phyloP scores from a whole-genome alignment of 306 rosid genomes.

The Sphenostylis stenocarpa region DNA sequence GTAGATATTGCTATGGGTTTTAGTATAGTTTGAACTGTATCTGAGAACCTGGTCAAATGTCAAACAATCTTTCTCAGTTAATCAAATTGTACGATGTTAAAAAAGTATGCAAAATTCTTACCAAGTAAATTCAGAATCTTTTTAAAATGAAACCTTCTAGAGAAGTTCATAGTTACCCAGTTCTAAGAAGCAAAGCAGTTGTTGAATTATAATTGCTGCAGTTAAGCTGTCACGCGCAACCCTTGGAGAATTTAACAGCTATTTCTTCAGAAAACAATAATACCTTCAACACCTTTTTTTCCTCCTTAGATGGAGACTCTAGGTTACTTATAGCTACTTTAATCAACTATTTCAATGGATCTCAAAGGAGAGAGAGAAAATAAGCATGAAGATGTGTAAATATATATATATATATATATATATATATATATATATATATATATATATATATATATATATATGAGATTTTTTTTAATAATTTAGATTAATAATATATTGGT shows the following conservation, averaged over 20 bases:
- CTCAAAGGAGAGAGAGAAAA: no score
- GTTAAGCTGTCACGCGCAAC: conserved; percentile 32
- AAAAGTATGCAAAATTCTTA: not conserved
- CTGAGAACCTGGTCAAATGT: not conserved
- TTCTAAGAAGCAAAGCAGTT: conserved; percentile 12
- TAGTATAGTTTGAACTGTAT: not conserved
- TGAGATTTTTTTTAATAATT: no score
- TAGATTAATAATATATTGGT: no score
- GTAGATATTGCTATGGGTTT: no score
- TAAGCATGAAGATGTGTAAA: not conserved
- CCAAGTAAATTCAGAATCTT: not conserved
- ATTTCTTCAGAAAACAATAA: no score
- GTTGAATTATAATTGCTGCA: conserved; percentile 19
- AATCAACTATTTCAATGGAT: not conserved
- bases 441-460: no score
- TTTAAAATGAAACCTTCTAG: conserved; percentile 1
- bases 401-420: no score
- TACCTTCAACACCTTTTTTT: not conserved
- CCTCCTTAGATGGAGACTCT: not conserved
- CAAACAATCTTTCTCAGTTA: not conserved
- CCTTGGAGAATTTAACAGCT: not conserved
- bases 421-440: no score
- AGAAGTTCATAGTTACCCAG: not conserved
- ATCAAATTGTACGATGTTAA: not conserved
- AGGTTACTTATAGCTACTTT: not conserved